Conservation (phyloP, 2,329 filamentous ascomycete species). For the Epichloe brachyelytri region DNA sequence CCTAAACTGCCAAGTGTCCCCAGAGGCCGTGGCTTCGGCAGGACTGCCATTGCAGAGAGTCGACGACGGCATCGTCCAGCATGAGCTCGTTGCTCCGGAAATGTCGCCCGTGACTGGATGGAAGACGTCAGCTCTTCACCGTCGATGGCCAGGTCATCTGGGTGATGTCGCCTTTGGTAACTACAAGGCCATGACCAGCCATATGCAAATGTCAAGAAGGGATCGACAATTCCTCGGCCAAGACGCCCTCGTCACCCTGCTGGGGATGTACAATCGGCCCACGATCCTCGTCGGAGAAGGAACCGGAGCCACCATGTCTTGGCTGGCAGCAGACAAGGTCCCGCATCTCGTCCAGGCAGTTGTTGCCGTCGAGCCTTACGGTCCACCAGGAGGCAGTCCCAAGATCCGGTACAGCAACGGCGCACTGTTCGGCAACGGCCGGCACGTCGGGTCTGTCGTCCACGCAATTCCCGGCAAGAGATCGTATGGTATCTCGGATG, state of each 20-base stretch:
- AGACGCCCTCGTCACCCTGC: conserved; percentile 26
- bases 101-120: conserved; percentile 15
- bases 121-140: conserved; percentile 16
- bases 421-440: neutral
- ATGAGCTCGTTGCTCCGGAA: conserved; percentile 18
- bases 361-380: conserved; percentile 38
- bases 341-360: conserved; percentile 35
- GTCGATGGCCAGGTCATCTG: conserved; percentile 27
- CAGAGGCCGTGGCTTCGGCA: no score
- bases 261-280: conserved; percentile 26
- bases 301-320: conserved; percentile 32
- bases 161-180: conserved; percentile 35
- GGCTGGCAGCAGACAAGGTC: conserved; percentile 33
- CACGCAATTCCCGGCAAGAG: conserved; percentile 17
- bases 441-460: conserved; percentile 11
- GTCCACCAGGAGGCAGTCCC: conserved; percentile 32
- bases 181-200: conserved; percentile 26
- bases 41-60: neutral
- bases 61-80: conserved; percentile 15
- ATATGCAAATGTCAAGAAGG: conserved; percentile 23
- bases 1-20: neutral
- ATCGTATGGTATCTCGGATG: conserved; percentile 27
- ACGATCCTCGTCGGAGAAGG: conserved; percentile 37
- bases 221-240: conserved; percentile 20
- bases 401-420: neutral